Conservation (phyloP, 2,329 filamentous ascomycete species). For the Metarhizium sp. region DNA sequence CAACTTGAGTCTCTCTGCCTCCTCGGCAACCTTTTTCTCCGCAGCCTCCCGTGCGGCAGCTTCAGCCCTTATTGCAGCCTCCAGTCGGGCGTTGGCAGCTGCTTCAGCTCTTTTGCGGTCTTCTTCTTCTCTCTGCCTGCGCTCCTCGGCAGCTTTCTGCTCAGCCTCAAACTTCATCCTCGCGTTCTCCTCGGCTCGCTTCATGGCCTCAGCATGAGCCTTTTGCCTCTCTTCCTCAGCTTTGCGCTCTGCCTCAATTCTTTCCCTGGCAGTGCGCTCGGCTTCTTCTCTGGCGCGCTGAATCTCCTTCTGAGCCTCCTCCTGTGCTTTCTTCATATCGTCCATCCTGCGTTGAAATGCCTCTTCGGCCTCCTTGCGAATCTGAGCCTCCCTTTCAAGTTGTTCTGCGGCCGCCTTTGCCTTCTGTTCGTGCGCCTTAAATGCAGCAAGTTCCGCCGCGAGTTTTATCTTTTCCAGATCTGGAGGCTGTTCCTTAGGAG, state of each 20-base stretch:
- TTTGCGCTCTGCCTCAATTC: conserved; percentile 34
- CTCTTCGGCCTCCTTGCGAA: conserved; percentile 36
- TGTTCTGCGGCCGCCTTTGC: conserved; percentile 36
- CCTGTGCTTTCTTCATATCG: conserved; percentile 30
- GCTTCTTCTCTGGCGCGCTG: conserved; percentile 37
- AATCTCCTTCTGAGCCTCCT: conserved; percentile 36
- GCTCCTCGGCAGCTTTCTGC: conserved; percentile 33
- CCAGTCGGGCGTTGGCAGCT: conserved; percentile 31
- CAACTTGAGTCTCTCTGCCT: conserved; percentile 28
- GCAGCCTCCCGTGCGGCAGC: conserved; percentile 33
- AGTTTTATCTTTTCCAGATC: conserved; percentile 54
- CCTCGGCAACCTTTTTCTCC: conserved; percentile 31
- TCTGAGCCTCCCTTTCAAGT: conserved; percentile 33
- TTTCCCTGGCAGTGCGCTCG: conserved; percentile 32
- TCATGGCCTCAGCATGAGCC: conserved; percentile 24
- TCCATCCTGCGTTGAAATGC: conserved; percentile 32
- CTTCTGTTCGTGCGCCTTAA: conserved; percentile 36
- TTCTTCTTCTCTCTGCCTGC: conserved; percentile 29
- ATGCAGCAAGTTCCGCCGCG: conserved; percentile 46
- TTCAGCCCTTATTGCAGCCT: conserved; percentile 31
- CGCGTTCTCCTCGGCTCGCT: conserved; percentile 27
- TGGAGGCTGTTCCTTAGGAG: conserved; percentile 29
- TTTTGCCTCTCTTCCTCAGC: conserved; percentile 36
- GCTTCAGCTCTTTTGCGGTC: conserved; percentile 35
- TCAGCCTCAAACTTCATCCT: conserved; percentile 30